Conservation (phyloP, 208 protist genomes). For the Acanthamoeba castellanii region DNA sequence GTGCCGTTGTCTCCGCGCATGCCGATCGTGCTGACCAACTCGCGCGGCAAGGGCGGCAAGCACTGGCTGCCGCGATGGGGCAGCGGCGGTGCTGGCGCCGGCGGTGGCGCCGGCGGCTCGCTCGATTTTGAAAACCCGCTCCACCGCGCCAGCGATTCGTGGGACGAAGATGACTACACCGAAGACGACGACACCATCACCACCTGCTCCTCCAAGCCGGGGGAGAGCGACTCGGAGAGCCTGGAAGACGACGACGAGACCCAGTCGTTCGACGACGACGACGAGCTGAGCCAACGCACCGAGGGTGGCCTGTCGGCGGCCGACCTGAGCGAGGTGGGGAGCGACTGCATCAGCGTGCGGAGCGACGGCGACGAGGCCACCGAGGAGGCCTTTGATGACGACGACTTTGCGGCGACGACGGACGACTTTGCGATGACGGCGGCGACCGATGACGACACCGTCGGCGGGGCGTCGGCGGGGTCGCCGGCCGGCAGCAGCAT, state of each 20-base stretch:
- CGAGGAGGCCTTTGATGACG: not conserved
- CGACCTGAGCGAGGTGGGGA: conserved; percentile 11
- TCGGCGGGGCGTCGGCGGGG: not conserved
- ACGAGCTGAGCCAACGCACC: not conserved
- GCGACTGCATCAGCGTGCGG: not conserved
- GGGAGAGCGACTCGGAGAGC: not conserved
- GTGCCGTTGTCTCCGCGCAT: not conserved
- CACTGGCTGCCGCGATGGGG: conserved; percentile 28
- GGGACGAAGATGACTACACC: not conserved
- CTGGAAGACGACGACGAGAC: not conserved
- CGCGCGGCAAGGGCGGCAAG: not conserved
- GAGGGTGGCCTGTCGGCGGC: not conserved
- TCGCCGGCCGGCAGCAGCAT: not conserved
- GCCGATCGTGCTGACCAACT: not conserved
- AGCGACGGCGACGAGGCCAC: not conserved
- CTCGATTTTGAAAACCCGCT: not conserved
- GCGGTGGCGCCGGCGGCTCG: too few relatives aligned
- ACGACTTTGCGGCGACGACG: not conserved
- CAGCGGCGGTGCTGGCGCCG: not conserved
- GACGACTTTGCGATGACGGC: not conserved
- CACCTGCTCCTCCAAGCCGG: not conserved
- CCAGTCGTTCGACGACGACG: not conserved
- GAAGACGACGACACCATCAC: not conserved
- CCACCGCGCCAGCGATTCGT: not conserved
- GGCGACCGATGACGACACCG: not conserved